A percentile compares a stretch with the other conserved stretches of the same genome.
These are phyloP conservation scores for Aspergillus olivimuriae DNA, from an alignment of 495 filamentous ascomycete species.

Conservation along the genomic window DNA sequence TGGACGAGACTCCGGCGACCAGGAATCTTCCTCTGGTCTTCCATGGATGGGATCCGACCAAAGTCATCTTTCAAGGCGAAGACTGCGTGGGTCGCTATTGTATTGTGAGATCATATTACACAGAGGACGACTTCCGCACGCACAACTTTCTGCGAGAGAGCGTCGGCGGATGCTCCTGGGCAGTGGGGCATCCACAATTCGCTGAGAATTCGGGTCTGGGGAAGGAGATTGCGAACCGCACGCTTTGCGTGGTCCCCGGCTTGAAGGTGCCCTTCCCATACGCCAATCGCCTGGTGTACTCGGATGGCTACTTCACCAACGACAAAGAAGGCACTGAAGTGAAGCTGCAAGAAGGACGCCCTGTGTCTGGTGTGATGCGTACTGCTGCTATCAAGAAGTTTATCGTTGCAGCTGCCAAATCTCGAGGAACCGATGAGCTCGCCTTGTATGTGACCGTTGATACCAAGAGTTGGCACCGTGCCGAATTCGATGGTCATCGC, in stretches of 20 bases:
- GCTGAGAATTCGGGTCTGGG: slow-evolving; percentile 50
- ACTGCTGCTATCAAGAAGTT: slow-evolving; percentile 77
- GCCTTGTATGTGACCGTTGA: slow-evolving; percentile 81
- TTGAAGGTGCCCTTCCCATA: slow-evolving; percentile 51
- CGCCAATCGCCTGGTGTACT: slow-evolving; percentile 69
- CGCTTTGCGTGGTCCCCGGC: slow-evolving; percentile 74
- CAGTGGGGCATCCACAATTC: slow-evolving; percentile 67
- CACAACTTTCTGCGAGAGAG: slow-evolving; percentile 54
- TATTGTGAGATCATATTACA: slow-evolving; percentile 59
- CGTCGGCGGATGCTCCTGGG: slow-evolving; percentile 75
- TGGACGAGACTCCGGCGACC: slow-evolving; percentile 42
- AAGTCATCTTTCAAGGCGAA: slow-evolving; percentile 73
- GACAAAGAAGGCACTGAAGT: slow-evolving; percentile 56
- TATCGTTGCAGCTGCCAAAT: slow-evolving; percentile 73
- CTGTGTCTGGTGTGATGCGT: slow-evolving; percentile 68
- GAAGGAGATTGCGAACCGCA: slow-evolving; percentile 52
- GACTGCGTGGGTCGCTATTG: slow-evolving; percentile 47
- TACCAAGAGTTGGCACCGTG: slow-evolving; percentile 80
- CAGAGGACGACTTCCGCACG: slow-evolving; percentile 72
- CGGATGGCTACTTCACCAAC: slow-evolving; percentile 67
- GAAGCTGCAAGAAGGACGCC: slow-evolving; percentile 61
- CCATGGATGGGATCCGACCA: slow-evolving; percentile 72
- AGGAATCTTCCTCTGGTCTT: slow-evolving; percentile 52
- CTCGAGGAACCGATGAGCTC: slow-evolving; percentile 76
- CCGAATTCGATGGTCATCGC: slow-evolving; percentile 76